A percentile compares a stretch with the other conserved stretches of the same genome.
These are phyloP conservation scores for Cystobasidium sp. DNA, from an alignment of 1,284 basidiomycete genomes.

Conservation along the genomic window DNA sequence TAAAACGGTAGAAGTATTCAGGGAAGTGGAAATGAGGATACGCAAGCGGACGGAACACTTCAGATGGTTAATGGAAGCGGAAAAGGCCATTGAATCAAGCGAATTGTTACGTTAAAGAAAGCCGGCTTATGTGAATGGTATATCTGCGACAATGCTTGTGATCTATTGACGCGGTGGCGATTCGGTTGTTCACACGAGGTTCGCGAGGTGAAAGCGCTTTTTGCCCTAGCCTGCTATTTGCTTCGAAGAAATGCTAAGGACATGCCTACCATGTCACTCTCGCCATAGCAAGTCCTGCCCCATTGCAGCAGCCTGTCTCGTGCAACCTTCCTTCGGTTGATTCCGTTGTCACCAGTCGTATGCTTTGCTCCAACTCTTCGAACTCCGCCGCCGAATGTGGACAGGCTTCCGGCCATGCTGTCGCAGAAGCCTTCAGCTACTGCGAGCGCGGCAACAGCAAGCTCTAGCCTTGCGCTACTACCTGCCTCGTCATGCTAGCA, in stretches of 20 bases:
- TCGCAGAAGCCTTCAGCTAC: neutral
- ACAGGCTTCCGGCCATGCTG: constrained; percentile 12
- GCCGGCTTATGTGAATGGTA: neutral
- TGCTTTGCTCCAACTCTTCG: constrained; percentile 3
- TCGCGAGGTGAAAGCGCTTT: too few species aligned
- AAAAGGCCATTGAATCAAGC: neutral
- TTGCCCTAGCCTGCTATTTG: too few species aligned
- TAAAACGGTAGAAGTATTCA: constrained; percentile 13
- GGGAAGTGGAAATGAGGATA: constrained; percentile 32
- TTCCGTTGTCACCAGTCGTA: neutral
- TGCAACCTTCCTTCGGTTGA: neutral
- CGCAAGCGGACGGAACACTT: neutral
- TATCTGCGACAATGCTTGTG: neutral
- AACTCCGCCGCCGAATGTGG: neutral
- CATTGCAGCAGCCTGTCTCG: too few species aligned
- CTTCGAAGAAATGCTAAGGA: too few species aligned
- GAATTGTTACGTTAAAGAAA: neutral
- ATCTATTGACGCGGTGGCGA: too few species aligned
- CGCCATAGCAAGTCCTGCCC: too few species aligned
- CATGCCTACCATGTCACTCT: too few species aligned
- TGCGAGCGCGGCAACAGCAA: neutral
- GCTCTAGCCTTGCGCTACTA: neutral
- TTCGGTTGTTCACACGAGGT: too few species aligned
- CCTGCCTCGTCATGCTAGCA: neutral
- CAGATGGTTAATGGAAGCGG: constrained; percentile 14